Evolutionary conservation across 2,329 filamentous ascomycete genomes (phyloP).

Genomic region (Fonsecaea erecta): DNA sequence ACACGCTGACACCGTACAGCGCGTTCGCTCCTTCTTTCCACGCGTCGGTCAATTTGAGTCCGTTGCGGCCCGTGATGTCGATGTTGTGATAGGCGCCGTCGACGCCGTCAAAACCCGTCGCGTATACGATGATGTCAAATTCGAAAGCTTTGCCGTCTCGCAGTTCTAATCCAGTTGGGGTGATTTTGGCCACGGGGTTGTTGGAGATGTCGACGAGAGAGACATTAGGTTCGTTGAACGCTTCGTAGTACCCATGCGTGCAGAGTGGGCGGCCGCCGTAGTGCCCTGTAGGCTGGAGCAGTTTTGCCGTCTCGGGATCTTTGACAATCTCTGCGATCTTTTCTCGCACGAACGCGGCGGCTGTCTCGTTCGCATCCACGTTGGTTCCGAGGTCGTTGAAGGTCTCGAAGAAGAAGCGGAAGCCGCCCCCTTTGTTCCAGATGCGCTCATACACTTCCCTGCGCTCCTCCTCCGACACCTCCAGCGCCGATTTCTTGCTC

Average conservation of each 20-base stretch:
- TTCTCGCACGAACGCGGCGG: slow-evolving; percentile 60
- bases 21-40: slow-evolving; percentile 44
- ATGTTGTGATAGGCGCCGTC: slow-evolving; percentile 47
- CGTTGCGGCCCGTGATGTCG: slow-evolving; percentile 48
- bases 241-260: slow-evolving; percentile 58
- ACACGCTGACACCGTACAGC: slow-evolving; percentile 47
- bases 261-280: slow-evolving; percentile 56
- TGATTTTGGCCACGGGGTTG: slow-evolving; percentile 49
- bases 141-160: slow-evolving; percentile 45
- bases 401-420: slow-evolving; percentile 54
- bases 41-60: slow-evolving; percentile 42
- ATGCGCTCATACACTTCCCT: slow-evolving; percentile 54
- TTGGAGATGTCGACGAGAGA: slow-evolving; percentile 51
- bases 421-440: slow-evolving; percentile 57
- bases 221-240: slow-evolving; percentile 53
- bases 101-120: slow-evolving; percentile 51
- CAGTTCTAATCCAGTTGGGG: slow-evolving; percentile 46
- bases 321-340: slow-evolving; percentile 57
- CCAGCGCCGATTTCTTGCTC: slow-evolving; percentile 41
- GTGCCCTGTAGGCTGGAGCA: slow-evolving; percentile 60
- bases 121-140: slow-evolving; percentile 48
- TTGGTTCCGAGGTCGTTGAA: slow-evolving; percentile 58
- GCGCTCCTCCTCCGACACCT: slow-evolving; percentile 34
- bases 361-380: slow-evolving; percentile 55
- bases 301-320: slow-evolving; percentile 55